Conservation (phyloP, 1,284 basidiomycete genomes). For the Amylostereum chailletii region DNA sequence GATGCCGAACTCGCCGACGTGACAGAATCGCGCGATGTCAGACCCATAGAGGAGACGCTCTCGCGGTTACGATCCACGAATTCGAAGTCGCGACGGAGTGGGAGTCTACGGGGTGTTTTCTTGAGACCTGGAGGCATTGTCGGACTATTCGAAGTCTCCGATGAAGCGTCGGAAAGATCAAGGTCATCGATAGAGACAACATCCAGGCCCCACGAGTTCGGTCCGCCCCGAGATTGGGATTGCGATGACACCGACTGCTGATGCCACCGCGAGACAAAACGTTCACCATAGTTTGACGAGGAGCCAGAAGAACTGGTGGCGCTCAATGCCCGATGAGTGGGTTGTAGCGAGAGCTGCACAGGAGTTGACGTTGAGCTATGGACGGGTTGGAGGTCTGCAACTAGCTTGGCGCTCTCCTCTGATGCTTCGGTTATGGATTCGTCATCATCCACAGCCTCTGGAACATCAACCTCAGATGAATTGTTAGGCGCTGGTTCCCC, state of each 20-base stretch:
- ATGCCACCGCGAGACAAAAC: background rate
- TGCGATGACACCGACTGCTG: conserved; percentile 16
- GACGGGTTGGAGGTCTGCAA: background rate
- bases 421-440: conserved; percentile 1
- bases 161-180: conserved; percentile 66
- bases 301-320: conserved; percentile 55
- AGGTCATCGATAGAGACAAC: conserved; percentile 69
- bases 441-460: no score
- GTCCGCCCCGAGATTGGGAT: conserved; percentile 20
- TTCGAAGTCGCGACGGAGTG: conserved; percentile 68
- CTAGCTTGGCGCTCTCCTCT: conserved; percentile 2
- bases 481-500: no score
- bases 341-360: conserved; percentile 4
- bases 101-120: conserved; percentile 48
- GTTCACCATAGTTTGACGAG: conserved; percentile 19
- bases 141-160: conserved; percentile 27
- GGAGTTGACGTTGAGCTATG: background rate
- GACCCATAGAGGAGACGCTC: conserved; percentile 70
- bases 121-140: conserved; percentile 43
- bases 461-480: no score
- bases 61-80: conserved; percentile 60
- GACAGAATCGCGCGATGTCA: conserved; percentile 49
- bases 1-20: conserved; percentile 34
- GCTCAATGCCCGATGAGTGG: conserved; percentile 1
- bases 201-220: conserved; percentile 43